Evolutionary conservation across 441 rosid species (phyloP), one percentile per base, ranked within the genome.

Genomic region (Manihot esculenta): DNA sequence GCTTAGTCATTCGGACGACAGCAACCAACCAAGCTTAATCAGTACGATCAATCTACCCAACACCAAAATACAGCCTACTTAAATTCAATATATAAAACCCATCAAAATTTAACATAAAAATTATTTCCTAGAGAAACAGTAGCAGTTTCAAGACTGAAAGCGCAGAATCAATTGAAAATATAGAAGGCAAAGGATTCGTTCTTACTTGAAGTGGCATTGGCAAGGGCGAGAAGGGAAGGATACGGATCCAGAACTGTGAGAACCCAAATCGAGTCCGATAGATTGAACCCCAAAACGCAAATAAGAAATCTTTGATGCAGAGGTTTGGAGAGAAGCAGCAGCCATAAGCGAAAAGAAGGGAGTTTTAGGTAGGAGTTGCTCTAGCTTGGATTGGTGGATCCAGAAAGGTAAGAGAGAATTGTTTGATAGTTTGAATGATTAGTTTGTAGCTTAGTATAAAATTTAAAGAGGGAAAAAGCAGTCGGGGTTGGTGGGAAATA

Each of bases 121-220:
- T 44, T 27, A 30, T 26, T 57, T 57, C 7, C 38, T 20, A 42
- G 41, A 6, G 7, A 61, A 56, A 15, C n/a, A 56, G n/a, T 56
- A 23, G 12, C 38, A 26, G 13, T 12, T 15, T 6, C 17, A 6
- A 35, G 0, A 6, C 41, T 35, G 7, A 4, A 41, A 62, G 26
- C 8, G 24, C 30, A 62, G 15, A 44, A 63, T 6, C 3, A 63
- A 63, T 13, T 7, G 51, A 33, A 38, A 61, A 24, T 6, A 59
- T 26, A 24, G 30, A 0, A 26, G 23, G 47, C 45, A 33, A n/a
- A 51, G 23, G 41, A 70, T 42, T 21, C 54, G 27, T 75, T n/a
- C 88, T 70, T 69, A 86, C 97, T 77, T 71, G 83, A 80, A 55
- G 58, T 78, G 76, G 59, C 72, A 68, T 41, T 38, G 68, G 70